Conservation (phyloP, 208 protist species). For the Acanthamoeba comandoni region DNA sequence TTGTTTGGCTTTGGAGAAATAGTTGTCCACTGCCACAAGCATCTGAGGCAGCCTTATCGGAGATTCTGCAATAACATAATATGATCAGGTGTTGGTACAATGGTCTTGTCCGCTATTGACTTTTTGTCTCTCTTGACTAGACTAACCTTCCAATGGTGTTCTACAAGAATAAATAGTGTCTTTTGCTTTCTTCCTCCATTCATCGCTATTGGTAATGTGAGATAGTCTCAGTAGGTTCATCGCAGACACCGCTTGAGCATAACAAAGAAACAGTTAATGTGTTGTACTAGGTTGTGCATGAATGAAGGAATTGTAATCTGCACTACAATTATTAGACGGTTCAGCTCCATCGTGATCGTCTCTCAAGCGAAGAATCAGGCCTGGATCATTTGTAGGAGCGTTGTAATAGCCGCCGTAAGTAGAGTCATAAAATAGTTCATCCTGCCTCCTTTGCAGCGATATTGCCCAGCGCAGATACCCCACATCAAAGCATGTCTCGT, state of each 20-base stretch:
- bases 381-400: conserved; percentile 1
- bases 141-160: conserved; percentile 3
- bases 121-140: too few relatives aligned
- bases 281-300: background rate
- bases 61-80: conserved; percentile 12
- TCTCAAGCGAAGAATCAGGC: background rate
- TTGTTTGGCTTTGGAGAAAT: conserved; percentile 15
- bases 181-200: conserved; percentile 51
- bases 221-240: conserved; percentile 59
- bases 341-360: conserved; percentile 64
- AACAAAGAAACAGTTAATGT: background rate
- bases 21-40: conserved; percentile 36
- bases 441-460: conserved; percentile 44
- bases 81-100: too few relatives aligned
- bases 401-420: conserved; percentile 27
- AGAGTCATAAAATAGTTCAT: conserved; percentile 70
- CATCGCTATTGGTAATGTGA: conserved; percentile 29
- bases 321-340: conserved; percentile 31
- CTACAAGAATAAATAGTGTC: conserved; percentile 26
- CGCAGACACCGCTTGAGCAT: conserved; percentile 4
- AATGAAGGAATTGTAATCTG: background rate
- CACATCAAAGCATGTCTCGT: conserved; percentile 29
- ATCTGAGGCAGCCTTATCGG: conserved; percentile 49
- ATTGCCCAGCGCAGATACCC: conserved; percentile 50
- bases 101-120: too few relatives aligned